Conservation (phyloP, 2,329 filamentous ascomycete species). For the Hypomyces perniciosus region DNA sequence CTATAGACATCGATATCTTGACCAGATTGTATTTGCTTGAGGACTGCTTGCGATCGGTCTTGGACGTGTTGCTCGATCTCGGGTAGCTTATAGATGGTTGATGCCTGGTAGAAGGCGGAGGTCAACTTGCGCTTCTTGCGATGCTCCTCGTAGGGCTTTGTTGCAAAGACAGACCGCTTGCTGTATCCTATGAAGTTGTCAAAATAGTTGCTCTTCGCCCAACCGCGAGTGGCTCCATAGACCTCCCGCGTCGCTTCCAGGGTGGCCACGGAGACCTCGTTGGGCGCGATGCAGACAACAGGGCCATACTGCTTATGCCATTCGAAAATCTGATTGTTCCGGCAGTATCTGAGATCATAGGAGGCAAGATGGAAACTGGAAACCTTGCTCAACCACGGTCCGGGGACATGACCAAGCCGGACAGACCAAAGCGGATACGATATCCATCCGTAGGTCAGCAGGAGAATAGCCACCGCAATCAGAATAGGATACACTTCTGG, state of each 20-base stretch:
- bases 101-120: slow-evolving; percentile 10
- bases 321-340: slow-evolving; percentile 3
- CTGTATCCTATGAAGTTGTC: slow-evolving; percentile 9
- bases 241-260: not conserved
- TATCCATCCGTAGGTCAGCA: not conserved
- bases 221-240: slow-evolving; percentile 2
- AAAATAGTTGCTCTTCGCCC: slow-evolving; percentile 12
- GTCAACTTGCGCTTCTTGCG: slow-evolving; percentile 6
- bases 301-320: slow-evolving; percentile 11
- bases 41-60: slow-evolving; percentile 1
- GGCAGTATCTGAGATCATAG: slow-evolving; percentile 4
- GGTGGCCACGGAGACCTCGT: slow-evolving; percentile 9
- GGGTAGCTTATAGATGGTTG: slow-evolving; percentile 10
- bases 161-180: slow-evolving; percentile 9
- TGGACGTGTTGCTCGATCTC: slow-evolving; percentile 7
- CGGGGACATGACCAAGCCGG: not conserved
- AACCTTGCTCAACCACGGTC: slow-evolving; percentile 1
- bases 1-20: slow-evolving; percentile 3
- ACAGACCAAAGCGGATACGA: not conserved
- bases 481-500: too few species aligned
- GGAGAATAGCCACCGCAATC: not conserved
- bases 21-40: not conserved
- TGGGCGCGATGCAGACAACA: slow-evolving; percentile 9
- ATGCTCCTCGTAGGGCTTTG: slow-evolving; percentile 9
- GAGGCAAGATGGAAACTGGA: not conserved